Base-by-base conservation (phyloP, 495 filamentous ascomycete species). In the Aspergillus sclerotiicarbonarius region DNA sequence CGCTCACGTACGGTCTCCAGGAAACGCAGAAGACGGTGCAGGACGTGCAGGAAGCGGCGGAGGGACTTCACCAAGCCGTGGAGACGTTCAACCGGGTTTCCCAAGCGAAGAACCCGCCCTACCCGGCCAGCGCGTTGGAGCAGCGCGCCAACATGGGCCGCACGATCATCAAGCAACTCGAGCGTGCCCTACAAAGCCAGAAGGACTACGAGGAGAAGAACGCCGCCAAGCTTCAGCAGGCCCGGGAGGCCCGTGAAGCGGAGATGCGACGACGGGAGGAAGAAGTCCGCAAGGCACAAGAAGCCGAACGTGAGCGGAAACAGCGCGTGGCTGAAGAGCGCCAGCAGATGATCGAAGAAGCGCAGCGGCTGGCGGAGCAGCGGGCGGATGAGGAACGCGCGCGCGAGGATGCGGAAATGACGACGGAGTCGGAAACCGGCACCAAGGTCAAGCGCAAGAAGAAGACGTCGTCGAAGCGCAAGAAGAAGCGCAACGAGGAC, bases 121-220 rank as follows among this genome's bases (percentile, higher is more conserved):
- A 96, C 74, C 93, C 93, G 0, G 86, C 88, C 56, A 80, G 86
- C 35, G 90, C 96, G 60, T 82, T 98, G 54, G 93, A 98, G 66
- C 90, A 93, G 71, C 90, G 95, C 53, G 93, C 94, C 31, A 93
- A 90, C 79, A 98, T 98, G 95, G 92, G 90, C 56, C 83, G 96
- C 65, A 98, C 95, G 0, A 92, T 96, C 71, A 87, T 90, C 58
- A 88, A 87, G 60, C 93, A 98, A 71, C 82, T 98, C 7, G 91
- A 92, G 60, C 87, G 91, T 47, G 87, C 90, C 0, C 80, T 93
- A 30, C 86, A 91, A 61, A 85, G 78, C 57, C 94, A 98, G 71
- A 85, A 82, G 49, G 92, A 95, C 62, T 98, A 96, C 68, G 95
- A 98, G 66, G 88, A 92, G 57, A 90, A 89, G 78, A 97, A 97